Conservation (phyloP, 2,329 filamentous ascomycete species). For the Calonectria pseudoturangicola region DNA sequence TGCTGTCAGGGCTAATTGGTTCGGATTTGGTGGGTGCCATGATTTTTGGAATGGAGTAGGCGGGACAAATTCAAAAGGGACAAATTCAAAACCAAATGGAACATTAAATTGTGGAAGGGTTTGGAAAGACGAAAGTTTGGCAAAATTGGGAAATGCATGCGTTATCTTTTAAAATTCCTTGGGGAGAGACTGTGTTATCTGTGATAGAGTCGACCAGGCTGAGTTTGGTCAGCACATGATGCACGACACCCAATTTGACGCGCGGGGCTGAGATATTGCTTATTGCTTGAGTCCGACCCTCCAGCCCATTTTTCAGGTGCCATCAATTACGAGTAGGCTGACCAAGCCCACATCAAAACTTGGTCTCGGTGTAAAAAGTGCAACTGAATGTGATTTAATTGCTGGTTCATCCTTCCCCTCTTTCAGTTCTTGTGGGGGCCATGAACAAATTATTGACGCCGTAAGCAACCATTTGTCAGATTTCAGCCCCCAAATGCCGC, state of each 20-base stretch:
- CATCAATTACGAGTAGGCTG: neutral
- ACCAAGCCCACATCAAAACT: too few species aligned
- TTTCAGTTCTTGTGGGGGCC: slow-evolving; percentile 7
- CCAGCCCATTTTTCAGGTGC: neutral
- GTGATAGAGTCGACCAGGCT: neutral
- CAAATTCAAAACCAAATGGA: too few species aligned
- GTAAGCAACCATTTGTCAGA: slow-evolving; percentile 1
- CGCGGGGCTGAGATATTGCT: neutral
- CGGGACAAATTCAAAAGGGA: too few species aligned
- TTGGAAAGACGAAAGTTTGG: neutral
- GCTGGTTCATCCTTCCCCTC: neutral
- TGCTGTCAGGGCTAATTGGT: neutral
- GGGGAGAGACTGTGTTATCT: neutral
- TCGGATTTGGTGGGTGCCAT: neutral
- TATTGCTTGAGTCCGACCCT: neutral
- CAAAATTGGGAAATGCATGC: neutral
- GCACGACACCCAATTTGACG: neutral
- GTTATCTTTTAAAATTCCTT: neutral
- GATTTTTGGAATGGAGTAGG: too few species aligned
- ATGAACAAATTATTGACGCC: neutral
- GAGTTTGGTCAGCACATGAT: neutral
- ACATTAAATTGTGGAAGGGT: neutral
- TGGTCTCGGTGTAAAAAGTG: too few species aligned
- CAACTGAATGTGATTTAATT: neutral
- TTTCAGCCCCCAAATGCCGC: neutral